Base-by-base conservation (phyloP, 2,329 filamentous ascomycete genomes). In the Cadophora sp. region DNA sequence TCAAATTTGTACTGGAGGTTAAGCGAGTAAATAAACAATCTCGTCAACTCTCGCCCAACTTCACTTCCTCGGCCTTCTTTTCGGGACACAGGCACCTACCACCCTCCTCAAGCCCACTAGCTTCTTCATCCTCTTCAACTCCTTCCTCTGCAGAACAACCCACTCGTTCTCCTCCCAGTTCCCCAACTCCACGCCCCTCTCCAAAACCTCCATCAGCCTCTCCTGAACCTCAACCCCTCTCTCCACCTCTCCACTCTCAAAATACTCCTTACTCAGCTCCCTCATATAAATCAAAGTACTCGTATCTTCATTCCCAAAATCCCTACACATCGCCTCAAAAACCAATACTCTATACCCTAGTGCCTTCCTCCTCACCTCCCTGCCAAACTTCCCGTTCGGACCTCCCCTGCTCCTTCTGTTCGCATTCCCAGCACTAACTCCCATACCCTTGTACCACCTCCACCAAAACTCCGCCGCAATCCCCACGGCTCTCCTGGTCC, bases 1-100 rank as follows among this genome's bases (percentile, higher is more conserved):
- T 48, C 43, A 14, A 48, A 22, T n/a, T 22, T 22, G 11, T 6
- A 8, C 11, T 22, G 22, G 5, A 16, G 14, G 5, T 22, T 48
- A 48, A 48, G 43, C 43, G 43, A 48, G 43, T 48, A 48, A 48
- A 48, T n/a, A 48, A 48, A 48, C 43, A 48, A 48, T 48, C 43
- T 48, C 43, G 12, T 48, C 43, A 48, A 48, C 8, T 48, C 43
- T 22, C 43, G n/a, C 43, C n/a, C 43, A 22, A 22, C 19, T 9
- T 22, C 43, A 48, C 50, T 16, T n/a, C 50, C 24, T 29, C 50
- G 12, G 40, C 40, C 40, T 14, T 43, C 6, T 43, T 43, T n/a
- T 29, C 14, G 26, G 51, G 11, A 55, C 26, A 16, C 27, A 55
- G 26, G 12, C 9, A 31, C 19, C 31, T 3, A 24, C 55, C n/a